A percentile compares a stretch with the other conserved stretches of the same genome.
Conservation (phyloP, 805 yeast genomes). For the Saccharomycopsis guyanensis region DNA sequence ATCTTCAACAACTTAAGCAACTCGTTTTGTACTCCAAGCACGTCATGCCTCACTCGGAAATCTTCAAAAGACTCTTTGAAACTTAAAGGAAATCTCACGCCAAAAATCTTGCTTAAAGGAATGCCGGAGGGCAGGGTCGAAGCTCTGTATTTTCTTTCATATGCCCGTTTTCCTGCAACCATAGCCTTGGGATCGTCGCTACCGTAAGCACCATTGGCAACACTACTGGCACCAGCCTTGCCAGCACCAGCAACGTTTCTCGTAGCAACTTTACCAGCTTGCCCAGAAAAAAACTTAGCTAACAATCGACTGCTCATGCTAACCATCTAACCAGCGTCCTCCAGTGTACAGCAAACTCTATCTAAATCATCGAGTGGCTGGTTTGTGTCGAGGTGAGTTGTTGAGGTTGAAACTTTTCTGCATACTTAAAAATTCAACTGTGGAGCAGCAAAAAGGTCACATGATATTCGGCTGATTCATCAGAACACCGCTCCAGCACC, state of each 20-base stretch:
- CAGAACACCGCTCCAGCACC: no score
- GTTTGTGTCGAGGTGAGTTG: no score
- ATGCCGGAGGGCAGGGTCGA: constrained; percentile 19
- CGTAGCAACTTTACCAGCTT: background rate
- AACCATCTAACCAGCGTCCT: no score
- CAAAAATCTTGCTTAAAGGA: constrained; percentile 16
- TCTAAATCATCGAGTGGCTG: no score
- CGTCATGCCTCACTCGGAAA: constrained; percentile 33
- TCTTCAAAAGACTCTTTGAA: constrained; percentile 46
- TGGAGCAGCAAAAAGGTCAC: no score
- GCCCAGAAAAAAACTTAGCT: background rate
- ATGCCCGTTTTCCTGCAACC: no score
- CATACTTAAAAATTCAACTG: no score
- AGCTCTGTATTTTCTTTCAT: constrained; percentile 8
- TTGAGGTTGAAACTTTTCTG: no score
- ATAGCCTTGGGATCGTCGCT: background rate
- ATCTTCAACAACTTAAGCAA: constrained; percentile 39
- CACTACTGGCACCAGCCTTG: background rate
- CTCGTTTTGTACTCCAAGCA: constrained; percentile 39
- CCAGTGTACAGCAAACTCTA: no score
- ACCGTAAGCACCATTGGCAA: background rate
- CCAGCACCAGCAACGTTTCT: background rate
- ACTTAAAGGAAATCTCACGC: constrained; percentile 44
- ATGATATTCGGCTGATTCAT: no score
- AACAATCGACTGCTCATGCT: background rate